Evolutionary conservation across 768 basidiomycete genomes (phyloP), one percentile per base, ranked within the genome.

Genomic region (Suillus discolor): DNA sequence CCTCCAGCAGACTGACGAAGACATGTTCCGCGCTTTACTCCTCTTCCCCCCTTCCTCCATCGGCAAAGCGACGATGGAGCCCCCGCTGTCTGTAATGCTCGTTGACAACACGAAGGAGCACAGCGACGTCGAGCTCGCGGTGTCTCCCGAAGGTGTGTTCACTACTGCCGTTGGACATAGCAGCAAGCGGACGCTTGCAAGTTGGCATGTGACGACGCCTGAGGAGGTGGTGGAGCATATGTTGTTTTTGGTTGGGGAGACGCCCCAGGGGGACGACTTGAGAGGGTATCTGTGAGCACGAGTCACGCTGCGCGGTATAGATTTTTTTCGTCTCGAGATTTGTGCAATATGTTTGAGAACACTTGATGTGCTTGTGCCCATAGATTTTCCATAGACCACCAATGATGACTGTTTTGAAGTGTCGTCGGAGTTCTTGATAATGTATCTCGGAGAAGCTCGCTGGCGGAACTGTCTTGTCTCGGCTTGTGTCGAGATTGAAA

Each of bases 21-120:
- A 99, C 81, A 99, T 99, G 97, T 98, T 98, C 91, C 90, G 96
- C 69, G 85, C 94, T 0, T 83, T 97, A 1, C 84, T 87, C 28
- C 81, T 90, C 68, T 91, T 92, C 79, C 79, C 80, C 0, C 70
- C 81, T 1, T 45, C 71, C 16, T 44, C 57, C 0, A 75, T 71
- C 36, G 81, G 69, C 57, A 81, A 79, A 65, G 78, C 82, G 15
- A 77, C 77, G 9, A 83, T 92, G 80, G 81, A 87, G 71, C 83
- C 79, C 62, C 92, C 87, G 25, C 79, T 89, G 63, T 88, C 76
- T 68, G 83, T 74, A 74, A 81, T 77, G 8, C 78, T 83, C 25
- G 64, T 78, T 39, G 71, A 70, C 70, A 69, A 66, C 13, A 59
- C n/a, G 41, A 62, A 20, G 16, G 38, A 68, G 73, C 71, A 70